These are phyloP conservation scores for Fusarium sulawesiense DNA, from an alignment of 2,329 filamentous ascomycete genomes.

Conservation along the genomic window DNA sequence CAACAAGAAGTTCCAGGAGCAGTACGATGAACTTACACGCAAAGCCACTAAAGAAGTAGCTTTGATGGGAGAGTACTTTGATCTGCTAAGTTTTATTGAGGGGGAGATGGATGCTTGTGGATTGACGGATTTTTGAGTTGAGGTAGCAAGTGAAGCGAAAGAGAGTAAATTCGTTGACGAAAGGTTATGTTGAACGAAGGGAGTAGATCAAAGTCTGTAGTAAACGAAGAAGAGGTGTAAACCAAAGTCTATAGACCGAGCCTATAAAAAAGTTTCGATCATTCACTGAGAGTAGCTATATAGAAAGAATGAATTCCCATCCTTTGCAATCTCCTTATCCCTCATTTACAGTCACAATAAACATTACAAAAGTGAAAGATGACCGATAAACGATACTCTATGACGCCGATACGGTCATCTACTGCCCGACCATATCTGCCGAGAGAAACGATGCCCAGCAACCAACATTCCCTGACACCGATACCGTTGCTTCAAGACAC, in stretches of 20 bases:
- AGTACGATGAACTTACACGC: background rate
- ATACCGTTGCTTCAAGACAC: background rate
- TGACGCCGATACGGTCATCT: background rate
- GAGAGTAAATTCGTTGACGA: background rate
- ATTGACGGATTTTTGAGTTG: background rate
- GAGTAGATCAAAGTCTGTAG: background rate
- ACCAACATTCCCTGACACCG: no score
- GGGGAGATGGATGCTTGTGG: background rate
- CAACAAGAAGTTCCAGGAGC: no score
- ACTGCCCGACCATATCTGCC: no score
- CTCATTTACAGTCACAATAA: background rate
- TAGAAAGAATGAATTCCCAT: accelerated
- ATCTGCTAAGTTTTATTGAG: background rate
- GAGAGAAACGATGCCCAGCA: no score
- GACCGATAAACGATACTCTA: background rate
- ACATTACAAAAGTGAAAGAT: background rate
- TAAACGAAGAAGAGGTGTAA: background rate
- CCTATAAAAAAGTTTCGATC: background rate
- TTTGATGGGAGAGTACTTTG: background rate
- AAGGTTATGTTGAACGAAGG: background rate
- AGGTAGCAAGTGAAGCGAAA: no score
- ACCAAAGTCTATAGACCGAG: background rate
- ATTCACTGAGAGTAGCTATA: background rate
- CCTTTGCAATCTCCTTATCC: accelerated
- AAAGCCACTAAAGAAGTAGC: background rate